Percentiles rank a stretch among this genome's conserved stretches.
Conservation (phyloP, 495 filamentous ascomycete genomes). For the Xeromyces bisporus region DNA sequence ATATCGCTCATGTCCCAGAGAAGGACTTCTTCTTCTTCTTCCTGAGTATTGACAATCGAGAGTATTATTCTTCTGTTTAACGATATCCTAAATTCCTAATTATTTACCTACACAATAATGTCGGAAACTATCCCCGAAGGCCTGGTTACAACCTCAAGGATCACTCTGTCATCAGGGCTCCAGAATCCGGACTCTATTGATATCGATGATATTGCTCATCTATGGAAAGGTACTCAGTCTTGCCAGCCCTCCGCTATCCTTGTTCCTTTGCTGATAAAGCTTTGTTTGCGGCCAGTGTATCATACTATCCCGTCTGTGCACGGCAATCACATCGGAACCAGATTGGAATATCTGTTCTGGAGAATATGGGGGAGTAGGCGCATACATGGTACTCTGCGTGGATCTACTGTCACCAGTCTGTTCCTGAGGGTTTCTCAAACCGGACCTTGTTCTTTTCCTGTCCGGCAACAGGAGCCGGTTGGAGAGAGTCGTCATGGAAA, state of each 20-base stretch:
- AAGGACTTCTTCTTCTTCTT: too few species aligned
- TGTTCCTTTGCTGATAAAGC: slow-evolving; percentile 1
- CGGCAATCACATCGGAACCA: slow-evolving; percentile 20
- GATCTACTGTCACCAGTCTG: slow-evolving; percentile 20
- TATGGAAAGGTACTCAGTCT: slow-evolving; percentile 32
- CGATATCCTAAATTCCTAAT: neutral
- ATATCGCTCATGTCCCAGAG: too few species aligned
- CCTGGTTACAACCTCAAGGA: slow-evolving; percentile 23
- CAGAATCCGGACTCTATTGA: slow-evolving; percentile 14
- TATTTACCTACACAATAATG: slow-evolving; percentile 12
- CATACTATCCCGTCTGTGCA: slow-evolving; percentile 21
- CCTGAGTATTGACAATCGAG: too few species aligned
- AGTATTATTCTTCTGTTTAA: too few species aligned
- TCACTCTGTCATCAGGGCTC: slow-evolving; percentile 12
- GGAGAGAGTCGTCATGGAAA: slow-evolving; percentile 3
- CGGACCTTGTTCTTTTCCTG: neutral
- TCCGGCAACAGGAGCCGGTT: slow-evolving; percentile 1
- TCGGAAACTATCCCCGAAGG: slow-evolving; percentile 36
- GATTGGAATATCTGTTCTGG: slow-evolving; percentile 40
- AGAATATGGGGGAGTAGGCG: slow-evolving; percentile 27
- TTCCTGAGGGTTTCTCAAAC: slow-evolving; percentile 26
- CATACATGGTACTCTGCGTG: slow-evolving; percentile 13
- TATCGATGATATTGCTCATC: slow-evolving; percentile 19
- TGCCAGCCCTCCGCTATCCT: neutral
- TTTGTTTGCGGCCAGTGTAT: slow-evolving; percentile 20